These are phyloP conservation scores for Epichloe amarillans DNA, from an alignment of 2,329 filamentous ascomycete genomes.

Conservation along the genomic window DNA sequence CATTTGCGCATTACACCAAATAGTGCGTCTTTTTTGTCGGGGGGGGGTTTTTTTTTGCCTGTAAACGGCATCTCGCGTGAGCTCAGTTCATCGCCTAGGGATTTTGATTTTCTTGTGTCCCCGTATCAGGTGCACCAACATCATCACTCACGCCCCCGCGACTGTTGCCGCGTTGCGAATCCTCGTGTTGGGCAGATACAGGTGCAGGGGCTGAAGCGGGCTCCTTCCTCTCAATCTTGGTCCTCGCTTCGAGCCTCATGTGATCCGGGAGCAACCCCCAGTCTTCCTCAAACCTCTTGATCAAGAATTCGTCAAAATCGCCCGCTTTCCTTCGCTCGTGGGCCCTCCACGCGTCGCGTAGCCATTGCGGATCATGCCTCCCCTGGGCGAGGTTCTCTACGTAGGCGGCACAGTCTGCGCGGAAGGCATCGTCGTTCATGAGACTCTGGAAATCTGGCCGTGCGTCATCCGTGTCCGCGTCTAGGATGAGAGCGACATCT, in stretches of 20 bases:
- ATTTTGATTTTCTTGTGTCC: not conserved
- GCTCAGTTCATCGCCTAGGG: not conserved
- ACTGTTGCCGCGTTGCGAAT: not conserved
- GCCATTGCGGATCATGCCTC: conserved; percentile 39
- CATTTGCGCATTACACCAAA: no score
- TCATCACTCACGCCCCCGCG: not conserved
- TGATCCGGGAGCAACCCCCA: conserved; percentile 33
- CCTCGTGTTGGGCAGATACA: not conserved
- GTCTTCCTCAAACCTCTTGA: conserved; percentile 30
- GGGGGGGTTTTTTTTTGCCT: not conserved
- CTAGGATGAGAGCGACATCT: conserved; percentile 23
- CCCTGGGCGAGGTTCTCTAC: conserved; percentile 32
- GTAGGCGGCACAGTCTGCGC: conserved; percentile 32
- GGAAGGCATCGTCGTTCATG: conserved; percentile 33
- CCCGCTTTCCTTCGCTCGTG: conserved; percentile 34
- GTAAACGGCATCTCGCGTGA: not conserved
- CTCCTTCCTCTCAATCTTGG: not conserved
- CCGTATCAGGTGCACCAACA: not conserved
- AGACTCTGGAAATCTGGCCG: conserved; percentile 29
- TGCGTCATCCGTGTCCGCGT: conserved; percentile 20
- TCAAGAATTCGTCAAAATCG: conserved; percentile 35
- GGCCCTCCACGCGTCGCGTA: conserved; percentile 36
- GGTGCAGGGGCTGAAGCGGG: not conserved
- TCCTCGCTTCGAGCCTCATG: conserved; percentile 10
- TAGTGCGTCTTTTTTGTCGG: not conserved